Percentiles rank a stretch among this genome's conserved stretches.
These are phyloP conservation scores for Eucalyptus fibrosa DNA, from an alignment of 345 rosid species.

Conservation along the genomic window DNA sequence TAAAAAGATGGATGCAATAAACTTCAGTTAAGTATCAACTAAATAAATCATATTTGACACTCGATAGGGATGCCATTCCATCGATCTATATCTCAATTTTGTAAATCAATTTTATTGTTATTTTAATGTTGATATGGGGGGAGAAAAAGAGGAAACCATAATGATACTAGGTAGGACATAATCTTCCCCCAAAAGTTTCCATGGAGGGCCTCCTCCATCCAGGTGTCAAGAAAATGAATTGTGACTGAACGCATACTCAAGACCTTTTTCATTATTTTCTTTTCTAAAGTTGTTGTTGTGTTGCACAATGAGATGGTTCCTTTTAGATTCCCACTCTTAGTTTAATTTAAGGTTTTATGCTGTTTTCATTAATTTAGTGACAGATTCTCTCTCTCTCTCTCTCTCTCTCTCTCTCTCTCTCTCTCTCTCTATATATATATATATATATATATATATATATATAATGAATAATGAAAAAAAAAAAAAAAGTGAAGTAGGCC, in stretches of 20 bases:
- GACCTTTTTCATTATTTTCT: neutral
- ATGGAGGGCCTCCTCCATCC: neutral
- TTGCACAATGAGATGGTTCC: neutral
- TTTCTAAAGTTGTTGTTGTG: neutral
- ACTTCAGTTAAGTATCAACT: neutral
- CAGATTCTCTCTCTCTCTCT: neutral
- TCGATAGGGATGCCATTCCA: neutral
- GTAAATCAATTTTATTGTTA: neutral
- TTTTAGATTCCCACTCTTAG: slow-evolving; percentile 9
- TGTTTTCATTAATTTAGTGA: neutral
- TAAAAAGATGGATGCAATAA: neutral
- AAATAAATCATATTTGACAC: neutral
- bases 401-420: neutral
- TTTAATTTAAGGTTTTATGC: neutral
- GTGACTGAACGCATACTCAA: neutral
- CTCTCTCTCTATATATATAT: too few relatives aligned
- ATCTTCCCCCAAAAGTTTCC: neutral
- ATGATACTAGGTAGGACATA: neutral
- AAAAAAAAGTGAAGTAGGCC: neutral
- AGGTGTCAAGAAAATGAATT: neutral
- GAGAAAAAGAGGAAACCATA: neutral
- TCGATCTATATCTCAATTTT: neutral
- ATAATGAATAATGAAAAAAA: neutral
- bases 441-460: too few relatives aligned
- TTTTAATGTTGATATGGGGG: neutral